These are phyloP conservation scores for Gastrolobium bilobum DNA, from an alignment of 306 rosid species.

Conservation along the genomic window DNA sequence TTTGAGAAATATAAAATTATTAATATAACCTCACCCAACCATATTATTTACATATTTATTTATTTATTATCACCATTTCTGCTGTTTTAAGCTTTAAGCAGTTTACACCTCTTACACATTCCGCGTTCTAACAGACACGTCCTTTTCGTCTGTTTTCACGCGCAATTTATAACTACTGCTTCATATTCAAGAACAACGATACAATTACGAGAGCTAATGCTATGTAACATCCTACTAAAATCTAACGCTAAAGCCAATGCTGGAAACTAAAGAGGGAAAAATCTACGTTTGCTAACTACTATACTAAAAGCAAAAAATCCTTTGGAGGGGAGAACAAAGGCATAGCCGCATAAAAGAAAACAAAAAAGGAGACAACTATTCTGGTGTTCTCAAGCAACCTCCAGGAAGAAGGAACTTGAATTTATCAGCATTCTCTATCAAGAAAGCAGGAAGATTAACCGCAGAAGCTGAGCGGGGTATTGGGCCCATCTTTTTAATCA, in stretches of 20 bases:
- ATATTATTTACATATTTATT: too few relatives aligned
- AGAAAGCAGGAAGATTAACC: conserved; percentile 82
- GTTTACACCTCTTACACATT: neutral
- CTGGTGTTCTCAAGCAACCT: conserved; percentile 79
- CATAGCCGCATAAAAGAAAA: too few relatives aligned
- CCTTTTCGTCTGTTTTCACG: neutral
- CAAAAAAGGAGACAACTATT: conserved; percentile 33
- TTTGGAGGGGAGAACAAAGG: too few relatives aligned
- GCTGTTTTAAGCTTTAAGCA: neutral
- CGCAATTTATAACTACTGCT: conserved; percentile 12
- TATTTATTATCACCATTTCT: neutral
- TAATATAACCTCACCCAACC: too few relatives aligned
- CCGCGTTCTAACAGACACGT: neutral
- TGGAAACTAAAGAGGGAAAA: conserved; percentile 16
- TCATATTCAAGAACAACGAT: conserved; percentile 20
- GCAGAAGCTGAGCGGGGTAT: conserved; percentile 90
- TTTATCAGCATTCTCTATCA: conserved; percentile 80
- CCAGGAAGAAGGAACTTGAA: conserved; percentile 91
- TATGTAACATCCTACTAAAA: conserved; percentile 38
- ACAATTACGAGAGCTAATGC: neutral
- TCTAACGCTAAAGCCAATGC: conserved; percentile 30
- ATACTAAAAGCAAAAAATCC: conserved; percentile 4
- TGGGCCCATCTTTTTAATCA: conserved; percentile 85
- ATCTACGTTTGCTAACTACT: conserved; percentile 1
- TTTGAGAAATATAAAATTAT: too few relatives aligned